Evolutionary conservation across 1,284 basidiomycete species (phyloP).

Genomic region (Trichosporon inkin): DNA sequence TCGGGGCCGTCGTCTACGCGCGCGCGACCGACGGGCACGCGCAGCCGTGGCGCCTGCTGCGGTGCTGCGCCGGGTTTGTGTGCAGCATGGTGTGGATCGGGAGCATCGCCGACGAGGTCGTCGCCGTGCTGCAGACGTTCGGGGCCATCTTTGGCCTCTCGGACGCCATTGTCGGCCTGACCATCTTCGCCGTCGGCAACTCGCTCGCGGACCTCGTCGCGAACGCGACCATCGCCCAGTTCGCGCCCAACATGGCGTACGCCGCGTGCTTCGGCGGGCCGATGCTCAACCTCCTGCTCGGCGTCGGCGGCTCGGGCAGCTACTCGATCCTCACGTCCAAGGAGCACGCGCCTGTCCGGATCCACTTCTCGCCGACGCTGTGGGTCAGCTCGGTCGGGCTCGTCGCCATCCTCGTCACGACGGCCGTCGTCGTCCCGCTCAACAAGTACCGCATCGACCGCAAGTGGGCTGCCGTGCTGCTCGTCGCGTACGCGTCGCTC

Average conservation of each 20-base stretch:
- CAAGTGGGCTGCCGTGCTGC: slow-evolving; percentile 73
- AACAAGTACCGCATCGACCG: slow-evolving; percentile 76
- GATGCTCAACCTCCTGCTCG: slow-evolving; percentile 92
- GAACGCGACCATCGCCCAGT: slow-evolving; percentile 82
- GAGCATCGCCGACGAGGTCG: slow-evolving; percentile 90
- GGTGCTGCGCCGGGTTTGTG: slow-evolving; percentile 82
- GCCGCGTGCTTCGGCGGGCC: slow-evolving; percentile 52
- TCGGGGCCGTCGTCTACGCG: slow-evolving; percentile 58
- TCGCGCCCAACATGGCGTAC: slow-evolving; percentile 51
- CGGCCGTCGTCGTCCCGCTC: slow-evolving; percentile 76
- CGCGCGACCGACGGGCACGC: slow-evolving; percentile 63
- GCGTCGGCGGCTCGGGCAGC: slow-evolving; percentile 48
- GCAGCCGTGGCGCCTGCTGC: slow-evolving; percentile 61
- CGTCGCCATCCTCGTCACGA: slow-evolving; percentile 66
- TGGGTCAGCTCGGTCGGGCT: slow-evolving; percentile 77
- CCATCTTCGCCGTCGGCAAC: slow-evolving; percentile 92
- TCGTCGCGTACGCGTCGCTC: slow-evolving; percentile 65
- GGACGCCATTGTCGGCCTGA: slow-evolving; percentile 94
- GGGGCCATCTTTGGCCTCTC: slow-evolving; percentile 90
- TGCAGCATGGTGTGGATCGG: slow-evolving; percentile 92
- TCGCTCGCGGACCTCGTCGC: slow-evolving; percentile 94
- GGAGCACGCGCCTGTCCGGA: slow-evolving; percentile 62
- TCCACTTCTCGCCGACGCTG: slow-evolving; percentile 77
- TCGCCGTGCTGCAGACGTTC: slow-evolving; percentile 82
- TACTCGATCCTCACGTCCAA: slow-evolving; percentile 47